phyloP scores from a whole-genome alignment of 192 early-diverging fungal genomes.

The Coemansia erecta region DNA sequence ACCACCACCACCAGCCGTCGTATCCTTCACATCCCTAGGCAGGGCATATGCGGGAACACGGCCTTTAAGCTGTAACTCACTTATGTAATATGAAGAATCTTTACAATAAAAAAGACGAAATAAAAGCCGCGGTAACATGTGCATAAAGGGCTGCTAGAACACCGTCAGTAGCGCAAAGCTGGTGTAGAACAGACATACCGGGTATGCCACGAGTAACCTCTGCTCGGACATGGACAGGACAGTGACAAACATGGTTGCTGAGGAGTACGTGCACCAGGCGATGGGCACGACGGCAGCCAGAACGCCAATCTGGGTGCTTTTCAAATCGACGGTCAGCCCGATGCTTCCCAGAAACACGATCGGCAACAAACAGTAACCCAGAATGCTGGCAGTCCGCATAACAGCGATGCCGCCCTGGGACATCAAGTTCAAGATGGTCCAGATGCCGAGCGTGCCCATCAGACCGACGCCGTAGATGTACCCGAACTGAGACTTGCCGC shows the following conservation, averaged over 20 bases:
- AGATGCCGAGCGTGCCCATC: conserved; percentile 82
- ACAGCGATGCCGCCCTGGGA: conserved; percentile 81
- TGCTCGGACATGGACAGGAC: conserved; percentile 91
- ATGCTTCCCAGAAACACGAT: conserved; percentile 87
- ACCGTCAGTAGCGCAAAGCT: conserved; percentile 92
- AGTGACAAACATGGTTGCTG: conserved; percentile 91
- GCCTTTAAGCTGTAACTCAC: too few relatives aligned
- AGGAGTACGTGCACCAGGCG: conserved; percentile 92
- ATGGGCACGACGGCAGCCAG: conserved; percentile 69
- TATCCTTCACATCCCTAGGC: conserved; percentile 16
- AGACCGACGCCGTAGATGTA: conserved; percentile 96
- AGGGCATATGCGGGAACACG: too few relatives aligned
- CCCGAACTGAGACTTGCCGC: conserved; percentile 93
- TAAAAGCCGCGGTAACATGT: not conserved
- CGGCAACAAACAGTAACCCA: conserved; percentile 96
- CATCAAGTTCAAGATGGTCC: conserved; percentile 93
- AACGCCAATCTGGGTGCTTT: conserved; percentile 59
- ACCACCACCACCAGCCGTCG: conserved; percentile 11
- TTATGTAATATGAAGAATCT: too few relatives aligned
- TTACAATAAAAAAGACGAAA: not conserved
- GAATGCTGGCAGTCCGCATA: conserved; percentile 85
- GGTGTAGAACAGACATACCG: conserved; percentile 86
- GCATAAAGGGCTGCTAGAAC: conserved; percentile 56
- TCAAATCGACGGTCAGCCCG: conserved; percentile 67
- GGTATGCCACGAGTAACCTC: conserved; percentile 91